Evolutionary conservation across 768 basidiomycete species (phyloP).

Genomic region (Mycena venus): DNA sequence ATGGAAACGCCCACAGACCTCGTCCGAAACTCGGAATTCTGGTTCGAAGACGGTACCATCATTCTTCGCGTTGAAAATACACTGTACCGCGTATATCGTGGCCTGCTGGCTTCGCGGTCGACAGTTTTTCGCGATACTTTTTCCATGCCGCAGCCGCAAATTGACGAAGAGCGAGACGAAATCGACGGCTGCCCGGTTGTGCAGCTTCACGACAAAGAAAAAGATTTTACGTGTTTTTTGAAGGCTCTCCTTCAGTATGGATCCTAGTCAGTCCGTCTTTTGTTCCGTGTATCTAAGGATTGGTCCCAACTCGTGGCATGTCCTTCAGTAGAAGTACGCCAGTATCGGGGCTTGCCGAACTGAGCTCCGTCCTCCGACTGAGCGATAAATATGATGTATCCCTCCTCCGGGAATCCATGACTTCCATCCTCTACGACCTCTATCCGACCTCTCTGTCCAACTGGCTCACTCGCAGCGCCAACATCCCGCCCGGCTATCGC

Average conservation of each 20-base stretch:
- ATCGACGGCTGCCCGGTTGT: slow-evolving; percentile 1
- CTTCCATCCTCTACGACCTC: neutral
- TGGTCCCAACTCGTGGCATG: neutral
- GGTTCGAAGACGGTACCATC: neutral
- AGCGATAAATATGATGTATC: neutral
- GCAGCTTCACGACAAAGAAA: slow-evolving; percentile 2
- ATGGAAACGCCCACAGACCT: neutral
- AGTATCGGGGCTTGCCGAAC: neutral
- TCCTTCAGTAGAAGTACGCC: neutral
- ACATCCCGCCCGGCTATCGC: neutral
- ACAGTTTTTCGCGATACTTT: neutral
- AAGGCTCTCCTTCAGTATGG: too few species aligned
- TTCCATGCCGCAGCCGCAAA: neutral
- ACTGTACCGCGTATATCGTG: neutral
- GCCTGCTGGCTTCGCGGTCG: neutral
- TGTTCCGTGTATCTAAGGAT: neutral
- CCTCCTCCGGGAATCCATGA: neutral
- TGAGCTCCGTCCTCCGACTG: neutral
- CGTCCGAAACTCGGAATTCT: neutral
- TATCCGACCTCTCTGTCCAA: neutral
- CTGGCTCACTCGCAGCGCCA: neutral
- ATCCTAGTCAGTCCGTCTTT: neutral
- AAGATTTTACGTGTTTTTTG: too few species aligned
- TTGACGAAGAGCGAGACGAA: neutral
- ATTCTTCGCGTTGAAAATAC: neutral